Base-by-base conservation (phyloP, 179 eudicot genomes). In the Amaranthus tricolor region DNA sequence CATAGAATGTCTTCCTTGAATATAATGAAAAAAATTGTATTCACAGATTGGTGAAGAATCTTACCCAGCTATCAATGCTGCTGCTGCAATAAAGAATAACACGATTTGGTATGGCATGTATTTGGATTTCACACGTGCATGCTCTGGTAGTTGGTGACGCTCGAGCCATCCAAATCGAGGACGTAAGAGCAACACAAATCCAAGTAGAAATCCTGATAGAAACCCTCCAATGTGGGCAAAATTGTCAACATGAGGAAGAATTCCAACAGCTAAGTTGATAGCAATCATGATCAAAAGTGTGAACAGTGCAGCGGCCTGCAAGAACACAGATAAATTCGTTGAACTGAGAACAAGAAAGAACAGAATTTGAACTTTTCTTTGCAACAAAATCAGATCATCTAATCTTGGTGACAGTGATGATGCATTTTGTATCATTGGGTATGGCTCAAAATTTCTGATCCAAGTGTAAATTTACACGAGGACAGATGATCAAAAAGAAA, bases 141-240 rank as follows among this genome's bases (percentile, higher is more conserved):
- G 84, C 50, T 86, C 90, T 3, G 95, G 97, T 52, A 80, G 84
- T 73, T 89, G 80, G 66, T 82, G 87, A 70, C 91, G 87, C 74
- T 88, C 95, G 10, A 68, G 19, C 96, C 96, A 93, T 59, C 89
- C 93, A 73, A 85, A 89, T 45, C 84, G 92, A 63, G 98, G 96
- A 48, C 93, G 94, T 17, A 88, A 54, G 24, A 93, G 86, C 17
- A 91, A 58, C 44, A 91, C 67, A 78, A 91, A 93, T 54, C 98
- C 98, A 47, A 91, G 88, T 49, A 93, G 87, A 59, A 93, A 88
- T 66, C 98, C 98, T 11, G 87, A 74, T 48, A 86, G 9, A 76
- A 93, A 91, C 14, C 97, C 97, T 78, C 97, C 97, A 66, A 93
- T 86, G 75, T 90, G 97, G 51, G 96, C 96, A 71, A 89, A 92